Evolutionary conservation across 2,329 filamentous ascomycete genomes (phyloP), one percentile per base, ranked within the genome.

Genomic region (Beauveria sp.): DNA sequence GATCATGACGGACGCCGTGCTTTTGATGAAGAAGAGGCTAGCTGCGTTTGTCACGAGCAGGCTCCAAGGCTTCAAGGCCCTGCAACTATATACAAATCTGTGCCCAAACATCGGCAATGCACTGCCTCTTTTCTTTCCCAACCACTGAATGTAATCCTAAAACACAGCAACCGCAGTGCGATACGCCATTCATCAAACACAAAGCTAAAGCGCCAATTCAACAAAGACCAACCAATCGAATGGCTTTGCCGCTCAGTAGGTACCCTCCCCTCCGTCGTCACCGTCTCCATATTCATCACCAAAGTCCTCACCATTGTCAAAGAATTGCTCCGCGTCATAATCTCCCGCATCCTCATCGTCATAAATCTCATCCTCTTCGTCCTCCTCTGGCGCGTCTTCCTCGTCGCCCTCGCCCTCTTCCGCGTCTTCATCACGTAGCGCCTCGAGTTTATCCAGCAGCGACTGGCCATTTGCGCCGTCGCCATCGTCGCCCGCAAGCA

Each of bases 311-410:
- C 81, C 82, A 26, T 79, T 81, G 63, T 85, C 83, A 52, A 86
- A 86, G 72, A 85, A 85, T 10, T 77, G 77, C 67, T 86, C 83
- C 2, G 83, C 83, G 50, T 86, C 80, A 68, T 86, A 86, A 64
- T 86, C 83, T 8, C 83, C 83, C 1, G 80, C 83, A 54, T 83
- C 81, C 62, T 85, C 82, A 61, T 86, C 83, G 53, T 86, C 81
- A 64, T 80, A 82, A 26, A 73, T 74, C 60, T 81, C 78, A 60
- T 81, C 79, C 65, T 80, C 77, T 20, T 79, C 79, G 10, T 77
- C 78, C 57, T 79, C 80, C 1, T 71, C 78, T 7, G 64, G 77
- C 31, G 26, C 58, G 60, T 81, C 78, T 57, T 81, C 79, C 66
- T 80, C 77, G 24, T 78, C 79, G 14, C 77, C 78, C 60, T 79